Conservation (phyloP, 1,284 basidiomycete genomes). For the Abortiporus biennis region DNA sequence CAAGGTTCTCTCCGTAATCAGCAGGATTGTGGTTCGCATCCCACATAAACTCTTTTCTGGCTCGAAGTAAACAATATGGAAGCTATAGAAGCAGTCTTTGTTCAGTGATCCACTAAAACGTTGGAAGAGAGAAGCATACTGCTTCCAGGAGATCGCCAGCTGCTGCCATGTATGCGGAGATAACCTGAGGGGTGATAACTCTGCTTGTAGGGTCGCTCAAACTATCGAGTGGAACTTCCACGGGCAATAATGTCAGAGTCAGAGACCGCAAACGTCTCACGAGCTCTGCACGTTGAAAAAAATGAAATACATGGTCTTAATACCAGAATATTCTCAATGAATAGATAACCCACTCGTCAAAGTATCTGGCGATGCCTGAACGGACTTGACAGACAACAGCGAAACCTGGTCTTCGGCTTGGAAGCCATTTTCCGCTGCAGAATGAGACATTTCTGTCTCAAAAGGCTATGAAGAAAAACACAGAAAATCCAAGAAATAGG, state of each 20-base stretch:
- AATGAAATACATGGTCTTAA: neutral
- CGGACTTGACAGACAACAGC: slow-evolving; percentile 38
- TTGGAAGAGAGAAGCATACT: slow-evolving; percentile 35
- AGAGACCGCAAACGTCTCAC: slow-evolving; percentile 77
- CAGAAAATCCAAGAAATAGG: too few relatives aligned
- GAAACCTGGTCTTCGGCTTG: slow-evolving; percentile 40
- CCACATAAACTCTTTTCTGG: slow-evolving; percentile 71
- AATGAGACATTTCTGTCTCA: too few relatives aligned
- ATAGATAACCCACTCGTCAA: slow-evolving; percentile 52
- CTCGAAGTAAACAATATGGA: slow-evolving; percentile 77
- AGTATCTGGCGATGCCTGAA: slow-evolving; percentile 61
- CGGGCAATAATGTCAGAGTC: slow-evolving; percentile 72
- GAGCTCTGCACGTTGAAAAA: slow-evolving; percentile 45
- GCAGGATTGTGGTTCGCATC: slow-evolving; percentile 71
- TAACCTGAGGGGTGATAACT: slow-evolving; percentile 65
- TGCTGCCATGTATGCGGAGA: slow-evolving; percentile 57
- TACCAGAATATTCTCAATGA: neutral
- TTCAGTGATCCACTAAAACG: neutral
- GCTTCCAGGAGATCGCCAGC: slow-evolving; percentile 78
- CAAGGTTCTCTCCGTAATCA: slow-evolving; percentile 81
- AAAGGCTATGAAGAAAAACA: too few relatives aligned
- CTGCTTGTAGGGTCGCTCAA: slow-evolving; percentile 65
- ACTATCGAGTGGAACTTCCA: slow-evolving; percentile 61
- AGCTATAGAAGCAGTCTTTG: slow-evolving; percentile 36
- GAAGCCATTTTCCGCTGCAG: slow-evolving; percentile 15